Evolutionary conservation across 2,329 filamentous ascomycete genomes (phyloP).

Genomic region (Penicillium glabrum): DNA sequence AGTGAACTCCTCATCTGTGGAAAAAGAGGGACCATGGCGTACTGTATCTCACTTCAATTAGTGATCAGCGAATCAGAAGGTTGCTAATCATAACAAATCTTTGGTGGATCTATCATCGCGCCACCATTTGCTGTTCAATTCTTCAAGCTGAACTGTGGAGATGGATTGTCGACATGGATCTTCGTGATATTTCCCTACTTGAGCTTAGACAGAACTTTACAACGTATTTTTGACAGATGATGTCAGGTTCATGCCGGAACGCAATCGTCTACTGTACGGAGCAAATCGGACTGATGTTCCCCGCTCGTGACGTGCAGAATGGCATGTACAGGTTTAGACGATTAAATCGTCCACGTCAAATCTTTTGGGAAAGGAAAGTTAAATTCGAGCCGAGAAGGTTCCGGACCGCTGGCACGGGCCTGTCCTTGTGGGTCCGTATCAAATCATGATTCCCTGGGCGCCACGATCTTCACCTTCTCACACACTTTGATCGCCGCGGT

Average conservation of each 20-base stretch:
- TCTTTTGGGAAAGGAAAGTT: neutral
- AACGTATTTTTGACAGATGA: too few species aligned
- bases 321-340: neutral
- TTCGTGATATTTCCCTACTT: neutral
- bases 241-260: too few species aligned
- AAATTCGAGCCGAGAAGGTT: neutral
- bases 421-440: neutral
- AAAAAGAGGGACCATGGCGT: neutral
- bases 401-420: conserved; percentile 1
- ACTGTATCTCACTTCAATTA: neutral
- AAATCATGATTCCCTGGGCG: neutral
- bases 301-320: neutral
- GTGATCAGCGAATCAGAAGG: neutral
- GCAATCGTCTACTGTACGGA: too few species aligned
- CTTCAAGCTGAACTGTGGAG: neutral
- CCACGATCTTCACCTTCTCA: neutral
- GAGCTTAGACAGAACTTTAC: too few species aligned
- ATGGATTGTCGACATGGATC: neutral
- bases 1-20: neutral
- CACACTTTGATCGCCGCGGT: neutral
- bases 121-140: neutral
- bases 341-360: neutral
- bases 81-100: neutral
- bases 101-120: neutral
- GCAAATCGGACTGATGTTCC: too few species aligned